Base-by-base conservation (phyloP, 108 stramenopile species). In the Nitzschia sp. region DNA sequence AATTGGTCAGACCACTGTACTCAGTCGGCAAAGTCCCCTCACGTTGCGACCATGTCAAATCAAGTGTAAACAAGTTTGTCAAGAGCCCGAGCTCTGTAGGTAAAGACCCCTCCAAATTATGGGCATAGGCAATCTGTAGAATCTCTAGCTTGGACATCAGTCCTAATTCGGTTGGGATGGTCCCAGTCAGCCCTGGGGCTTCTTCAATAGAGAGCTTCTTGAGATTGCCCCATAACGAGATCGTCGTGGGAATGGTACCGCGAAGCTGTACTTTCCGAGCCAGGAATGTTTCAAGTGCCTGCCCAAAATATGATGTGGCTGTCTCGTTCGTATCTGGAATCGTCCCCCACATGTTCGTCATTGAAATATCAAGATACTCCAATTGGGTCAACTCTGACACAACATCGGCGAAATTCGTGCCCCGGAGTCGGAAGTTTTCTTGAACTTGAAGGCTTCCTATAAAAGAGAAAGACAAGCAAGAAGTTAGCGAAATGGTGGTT, bases 221-320 rank as follows among this genome's bases (percentile, higher is more conserved):
- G 1, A 50, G 50, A 4, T 66, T 73, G 19, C 45, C 27, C 72
- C 72, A 73, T 21, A 3, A n/a, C 23, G 45, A 29, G 36, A 73
- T 73, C 8, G 64, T 48, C 30, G 63, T 13, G 2, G 72, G 72
- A 59, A 73, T 58, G 16, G 47, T 58, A 15, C 72, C 72, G n/a
- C 16, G 26, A 5, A 31, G 2, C 1, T 11, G 55, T 1, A 46
- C 25, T 6, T 34, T 41, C 45, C 46, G 32, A n/a, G 63, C 54
- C 15, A 30, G 55, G 17, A 73, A 66, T 4, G 21, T 29, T 11
- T 45, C 16, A 22, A 73, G 63, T 5, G 41, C 27, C 22, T 63
- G 54, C 2, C 58, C 23, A 29, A 31, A 32, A 45, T 6, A 46
- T 30, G 48, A 38, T 13, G 38, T 6, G 38, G 9, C 9, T 9